Evolutionary conservation across 345 rosid genomes (phyloP).

Genomic region (Syzygium jambos): DNA sequence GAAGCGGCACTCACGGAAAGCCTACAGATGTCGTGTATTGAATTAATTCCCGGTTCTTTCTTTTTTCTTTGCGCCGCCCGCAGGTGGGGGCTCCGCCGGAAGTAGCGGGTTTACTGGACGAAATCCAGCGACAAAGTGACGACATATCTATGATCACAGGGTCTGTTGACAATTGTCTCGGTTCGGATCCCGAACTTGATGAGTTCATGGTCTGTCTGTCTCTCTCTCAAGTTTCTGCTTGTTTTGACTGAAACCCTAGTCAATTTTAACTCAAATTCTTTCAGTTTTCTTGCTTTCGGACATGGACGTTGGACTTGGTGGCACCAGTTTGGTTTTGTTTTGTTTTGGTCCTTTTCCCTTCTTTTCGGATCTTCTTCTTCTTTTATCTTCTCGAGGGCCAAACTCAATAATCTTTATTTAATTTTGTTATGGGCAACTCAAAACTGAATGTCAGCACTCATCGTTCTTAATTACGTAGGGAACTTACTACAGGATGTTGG

Average conservation of each 20-base stretch:
- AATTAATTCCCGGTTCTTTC: not conserved
- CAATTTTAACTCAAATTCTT: not conserved
- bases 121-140: conserved; percentile 1
- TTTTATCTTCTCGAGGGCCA: not conserved
- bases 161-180: conserved; percentile 5
- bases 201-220: conserved; percentile 44
- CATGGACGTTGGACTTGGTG: not conserved
- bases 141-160: not conserved
- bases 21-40: not conserved
- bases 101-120: conserved; percentile 25
- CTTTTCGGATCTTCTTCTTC: not conserved
- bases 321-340: not conserved
- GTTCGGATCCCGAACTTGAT: conserved; percentile 54
- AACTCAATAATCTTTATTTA: not conserved
- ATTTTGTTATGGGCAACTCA: not conserved
- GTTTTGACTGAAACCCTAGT: not conserved
- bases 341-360: not conserved
- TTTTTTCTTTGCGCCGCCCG: not conserved
- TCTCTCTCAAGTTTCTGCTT: not conserved
- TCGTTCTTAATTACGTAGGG: conserved; percentile 12
- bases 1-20: not conserved
- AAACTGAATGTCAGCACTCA: not conserved
- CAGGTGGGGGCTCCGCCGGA: conserved; percentile 60
- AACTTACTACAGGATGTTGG: conserved; percentile 31
- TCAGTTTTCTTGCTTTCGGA: not conserved